Evolutionary conservation across 2,329 filamentous ascomycete genomes (phyloP).

Genomic region (Aspergillus vadensis): DNA sequence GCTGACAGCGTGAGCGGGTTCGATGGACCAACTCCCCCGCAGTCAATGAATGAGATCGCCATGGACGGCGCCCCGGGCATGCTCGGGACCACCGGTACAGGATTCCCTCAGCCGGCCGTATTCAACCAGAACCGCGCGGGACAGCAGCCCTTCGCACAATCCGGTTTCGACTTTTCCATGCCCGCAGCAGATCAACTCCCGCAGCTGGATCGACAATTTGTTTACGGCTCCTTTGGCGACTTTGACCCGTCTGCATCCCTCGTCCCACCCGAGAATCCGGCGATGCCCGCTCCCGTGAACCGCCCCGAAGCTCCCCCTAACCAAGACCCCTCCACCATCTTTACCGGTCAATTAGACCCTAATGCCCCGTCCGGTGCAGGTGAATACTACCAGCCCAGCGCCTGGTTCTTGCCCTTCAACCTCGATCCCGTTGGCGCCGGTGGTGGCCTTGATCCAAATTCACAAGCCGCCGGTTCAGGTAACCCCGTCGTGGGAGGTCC

Average conservation of each 20-base stretch:
- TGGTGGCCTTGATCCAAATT: conserved; percentile 19
- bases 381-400: conserved; percentile 55
- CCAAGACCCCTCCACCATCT: conserved; percentile 32
- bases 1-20: conserved; percentile 25
- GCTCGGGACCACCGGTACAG: conserved; percentile 33
- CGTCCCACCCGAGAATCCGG: conserved; percentile 30
- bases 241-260: conserved; percentile 47
- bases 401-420: conserved; percentile 94
- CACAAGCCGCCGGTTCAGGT: conserved; percentile 15
- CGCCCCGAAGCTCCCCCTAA: conserved; percentile 22
- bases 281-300: conserved; percentile 30
- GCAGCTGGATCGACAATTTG: conserved; percentile 73
- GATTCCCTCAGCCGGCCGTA: conserved; percentile 42
- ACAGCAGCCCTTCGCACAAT: conserved; percentile 32
- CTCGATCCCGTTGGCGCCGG: conserved; percentile 63
- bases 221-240: conserved; percentile 70
- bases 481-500: conserved; percentile 10
- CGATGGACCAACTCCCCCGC: conserved; percentile 31
- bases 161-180: conserved; percentile 42
- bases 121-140: conserved; percentile 30
- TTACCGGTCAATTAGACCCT: conserved; percentile 40
- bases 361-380: conserved; percentile 37
- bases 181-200: conserved; percentile 54
- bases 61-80: conserved; percentile 34
- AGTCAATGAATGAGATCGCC: conserved; percentile 30